phyloP scores from a whole-genome alignment of 1,284 basidiomycete genomes.

The Ustilago bromivora region DNA sequence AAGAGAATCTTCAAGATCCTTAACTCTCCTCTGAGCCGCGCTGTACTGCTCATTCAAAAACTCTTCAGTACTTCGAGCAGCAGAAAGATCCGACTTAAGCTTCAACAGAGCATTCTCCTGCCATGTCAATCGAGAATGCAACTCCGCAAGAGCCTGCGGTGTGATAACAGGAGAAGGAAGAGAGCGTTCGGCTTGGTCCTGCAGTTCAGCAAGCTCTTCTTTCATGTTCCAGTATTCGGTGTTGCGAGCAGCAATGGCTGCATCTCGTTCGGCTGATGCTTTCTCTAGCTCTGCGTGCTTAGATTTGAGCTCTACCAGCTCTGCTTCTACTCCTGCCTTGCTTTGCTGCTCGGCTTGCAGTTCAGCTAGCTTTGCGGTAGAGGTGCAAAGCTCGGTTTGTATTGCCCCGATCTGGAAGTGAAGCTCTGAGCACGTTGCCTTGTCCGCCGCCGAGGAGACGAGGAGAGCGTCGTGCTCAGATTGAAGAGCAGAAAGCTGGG shows the following conservation, averaged over 20 bases:
- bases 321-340: background rate
- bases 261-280: conserved; percentile 23
- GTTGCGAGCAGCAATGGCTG: conserved; percentile 30
- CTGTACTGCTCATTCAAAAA: conserved; percentile 37
- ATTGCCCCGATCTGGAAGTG: background rate
- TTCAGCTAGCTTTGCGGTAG: background rate
- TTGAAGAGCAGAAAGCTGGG: conserved; percentile 8
- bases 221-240: conserved; percentile 55
- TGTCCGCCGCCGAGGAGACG: background rate
- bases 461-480: background rate
- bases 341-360: background rate
- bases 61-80: conserved; percentile 35
- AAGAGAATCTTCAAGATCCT: conserved; percentile 25
- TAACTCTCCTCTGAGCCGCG: conserved; percentile 20
- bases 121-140: background rate
- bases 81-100: conserved; percentile 20
- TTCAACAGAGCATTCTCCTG: conserved; percentile 26
- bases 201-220: conserved; percentile 56
- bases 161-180: background rate
- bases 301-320: background rate
- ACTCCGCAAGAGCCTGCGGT: background rate
- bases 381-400: background rate
- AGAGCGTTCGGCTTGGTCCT: conserved; percentile 43
- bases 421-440: background rate
- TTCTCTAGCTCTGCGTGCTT: conserved; percentile 23